Base-by-base conservation (phyloP, 805 yeast species). In the Monosporozyma aerobia region DNA sequence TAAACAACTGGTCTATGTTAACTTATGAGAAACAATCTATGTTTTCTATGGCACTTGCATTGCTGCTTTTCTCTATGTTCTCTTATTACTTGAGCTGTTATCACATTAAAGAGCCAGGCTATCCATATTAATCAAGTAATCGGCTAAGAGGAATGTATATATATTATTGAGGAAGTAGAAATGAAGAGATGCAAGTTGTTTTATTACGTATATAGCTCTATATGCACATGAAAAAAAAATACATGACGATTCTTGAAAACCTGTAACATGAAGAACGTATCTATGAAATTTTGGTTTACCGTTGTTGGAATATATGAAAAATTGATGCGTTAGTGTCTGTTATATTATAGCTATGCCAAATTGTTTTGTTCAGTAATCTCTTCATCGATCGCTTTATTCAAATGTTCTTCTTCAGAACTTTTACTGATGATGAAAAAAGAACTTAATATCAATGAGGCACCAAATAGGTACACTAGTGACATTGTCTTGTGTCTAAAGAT, bases 351-450 rank as follows among this genome's bases (percentile, higher is more conserved):
- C 14, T 39, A 39, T 5, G 43, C 43, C 23, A 39, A 16, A 19
- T 39, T 39, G 25, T 16, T 11, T 5, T 9, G 25, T 33, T 47
- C 49, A 5, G 14, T 35, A 6, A 37, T 48, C 11, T 45, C 56
- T 19, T 51, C 53, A 27, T 56, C 52, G 10, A 49, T 32, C 10
- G 51, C 48, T 30, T 39, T 46, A n/a, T 59, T 59, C 11, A 56
- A 50, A 51, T 59, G 65, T 53, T 86, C 95, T 25, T 75, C 78
- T 62, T 82, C 82, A 56, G 88, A 95, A 60, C 83, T 88, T 57
- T 76, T 80, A 68, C 92, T 92, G 46, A 94, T 83, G 46, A 86
- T 81, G 58, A 90, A 79, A 65, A 94, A 94, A 0, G 97, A 92
- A 23, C 81, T 69, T 27, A 90, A 80, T 40, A 94, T 95, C 48